A percentile compares a stretch with the other conserved stretches of the same genome.
phyloP scores from a whole-genome alignment of 768 basidiomycete species.

The Phlegmacium glaucopus region DNA sequence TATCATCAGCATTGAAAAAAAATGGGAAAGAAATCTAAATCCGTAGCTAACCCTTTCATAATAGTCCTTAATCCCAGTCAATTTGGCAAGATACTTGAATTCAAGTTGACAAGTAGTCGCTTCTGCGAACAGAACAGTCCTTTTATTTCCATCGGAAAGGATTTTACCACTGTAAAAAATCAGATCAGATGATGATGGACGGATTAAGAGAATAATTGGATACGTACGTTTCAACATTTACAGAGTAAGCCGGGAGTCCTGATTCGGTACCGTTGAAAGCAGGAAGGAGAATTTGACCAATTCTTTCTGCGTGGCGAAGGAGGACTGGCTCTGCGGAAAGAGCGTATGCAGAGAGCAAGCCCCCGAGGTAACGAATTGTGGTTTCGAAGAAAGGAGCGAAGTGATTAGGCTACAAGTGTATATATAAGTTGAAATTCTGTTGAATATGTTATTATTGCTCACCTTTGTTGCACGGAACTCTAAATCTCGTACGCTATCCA shows the following conservation, averaged over 20 bases:
- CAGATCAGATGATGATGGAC: neutral
- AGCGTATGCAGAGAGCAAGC: slow-evolving; percentile 74
- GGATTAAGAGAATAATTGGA: neutral
- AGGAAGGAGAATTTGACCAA: slow-evolving; percentile 59
- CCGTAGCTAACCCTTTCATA: slow-evolving; percentile 33
- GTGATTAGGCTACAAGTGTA: slow-evolving; percentile 15
- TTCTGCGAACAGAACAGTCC: slow-evolving; percentile 33
- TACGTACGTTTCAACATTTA: slow-evolving; percentile 51
- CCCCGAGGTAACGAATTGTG: slow-evolving; percentile 74
- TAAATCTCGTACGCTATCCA: slow-evolving; percentile 44
- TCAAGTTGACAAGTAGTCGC: slow-evolving; percentile 63
- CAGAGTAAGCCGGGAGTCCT: slow-evolving; percentile 61
- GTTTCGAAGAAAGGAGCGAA: slow-evolving; percentile 68
- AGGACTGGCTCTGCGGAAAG: slow-evolving; percentile 60
- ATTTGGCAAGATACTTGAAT: slow-evolving; percentile 69
- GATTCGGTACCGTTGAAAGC: slow-evolving; percentile 56
- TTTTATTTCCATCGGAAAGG: slow-evolving; percentile 7
- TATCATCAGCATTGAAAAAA: neutral
- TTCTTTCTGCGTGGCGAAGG: slow-evolving; percentile 61
- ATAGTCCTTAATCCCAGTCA: slow-evolving; percentile 58
- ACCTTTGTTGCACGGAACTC: slow-evolving; percentile 38
- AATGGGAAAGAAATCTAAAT: neutral
- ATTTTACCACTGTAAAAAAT: slow-evolving; percentile 24
- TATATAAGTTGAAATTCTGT: neutral
- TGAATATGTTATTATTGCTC: neutral